Conservation (phyloP, 1,284 basidiomycete genomes). For the Gomphus bonarii region DNA sequence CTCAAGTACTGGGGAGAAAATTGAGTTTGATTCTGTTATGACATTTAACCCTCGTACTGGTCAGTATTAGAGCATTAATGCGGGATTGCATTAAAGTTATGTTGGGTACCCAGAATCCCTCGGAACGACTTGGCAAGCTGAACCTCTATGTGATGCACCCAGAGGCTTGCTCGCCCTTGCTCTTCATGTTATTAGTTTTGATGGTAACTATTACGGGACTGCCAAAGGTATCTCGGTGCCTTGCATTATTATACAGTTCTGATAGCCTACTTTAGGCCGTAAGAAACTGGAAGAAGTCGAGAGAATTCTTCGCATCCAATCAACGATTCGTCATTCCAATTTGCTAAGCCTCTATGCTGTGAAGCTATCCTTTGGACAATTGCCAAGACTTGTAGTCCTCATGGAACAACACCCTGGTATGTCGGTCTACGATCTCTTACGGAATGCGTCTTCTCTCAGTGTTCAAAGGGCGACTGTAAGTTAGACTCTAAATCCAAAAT, state of each 20-base stretch:
- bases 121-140: conserved; percentile 57
- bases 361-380: conserved; percentile 43
- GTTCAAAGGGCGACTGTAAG: conserved; percentile 12
- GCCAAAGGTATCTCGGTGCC: conserved; percentile 36
- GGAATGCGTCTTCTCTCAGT: conserved; percentile 50
- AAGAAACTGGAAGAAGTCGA: conserved; percentile 65
- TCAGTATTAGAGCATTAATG: conserved; percentile 22
- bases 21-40: conserved; percentile 52
- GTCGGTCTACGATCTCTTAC: conserved; percentile 55
- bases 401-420: conserved; percentile 54
- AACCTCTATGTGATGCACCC: conserved; percentile 57
- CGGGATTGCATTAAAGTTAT: neutral
- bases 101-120: conserved; percentile 36
- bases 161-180: conserved; percentile 49
- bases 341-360: conserved; percentile 52
- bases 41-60: conserved; percentile 59
- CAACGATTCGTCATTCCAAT: conserved; percentile 45
- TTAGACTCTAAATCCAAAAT: neutral
- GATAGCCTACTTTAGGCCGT: conserved; percentile 22
- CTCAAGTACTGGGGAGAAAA: conserved; percentile 26
- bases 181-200: conserved; percentile 52
- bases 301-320: conserved; percentile 50
- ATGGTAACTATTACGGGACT: conserved; percentile 54
- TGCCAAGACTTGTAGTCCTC: conserved; percentile 49
- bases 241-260: neutral